phyloP scores from a whole-genome alignment of 78 protist species.

The Bodo saltans region DNA sequence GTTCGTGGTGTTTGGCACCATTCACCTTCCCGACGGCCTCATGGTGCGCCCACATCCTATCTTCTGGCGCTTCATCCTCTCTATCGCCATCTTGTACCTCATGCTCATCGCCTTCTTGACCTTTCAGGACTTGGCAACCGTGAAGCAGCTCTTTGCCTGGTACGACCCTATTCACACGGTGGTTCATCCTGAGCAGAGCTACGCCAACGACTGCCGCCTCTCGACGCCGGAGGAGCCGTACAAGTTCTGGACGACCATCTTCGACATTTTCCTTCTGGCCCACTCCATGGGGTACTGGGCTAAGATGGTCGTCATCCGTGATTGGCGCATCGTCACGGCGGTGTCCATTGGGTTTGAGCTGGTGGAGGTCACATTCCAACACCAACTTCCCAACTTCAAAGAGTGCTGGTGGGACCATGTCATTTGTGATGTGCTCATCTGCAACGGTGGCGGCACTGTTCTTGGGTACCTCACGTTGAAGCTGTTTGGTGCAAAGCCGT shows the following conservation, averaged over 20 bases:
- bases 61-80: conserved; percentile 76
- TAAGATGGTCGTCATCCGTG: conserved; percentile 69
- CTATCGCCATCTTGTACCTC: conserved; percentile 65
- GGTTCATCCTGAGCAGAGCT: conserved; percentile 59
- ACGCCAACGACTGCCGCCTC: conserved; percentile 69
- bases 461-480: conserved; percentile 43
- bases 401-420: conserved; percentile 93
- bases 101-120: conserved; percentile 53
- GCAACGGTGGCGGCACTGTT: conserved; percentile 67
- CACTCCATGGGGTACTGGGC: conserved; percentile 76
- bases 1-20: conserved; percentile 54
- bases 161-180: conserved; percentile 46
- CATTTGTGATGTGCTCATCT: conserved; percentile 61
- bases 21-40: conserved; percentile 60
- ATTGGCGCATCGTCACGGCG: conserved; percentile 37
- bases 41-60: conserved; percentile 85
- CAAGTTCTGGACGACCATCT: conserved; percentile 22
- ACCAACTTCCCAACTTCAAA: conserved; percentile 69
- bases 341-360: conserved; percentile 67
- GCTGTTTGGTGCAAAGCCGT: conserved; percentile 51
- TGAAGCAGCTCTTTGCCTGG: conserved; percentile 41
- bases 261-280: conserved; percentile 74
- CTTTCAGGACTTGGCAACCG: conserved; percentile 60
- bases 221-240: conserved; percentile 59
- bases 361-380: conserved; percentile 65